Base-by-base conservation (phyloP, 331 rosid genomes). In the Pyracantha coccinea region DNA sequence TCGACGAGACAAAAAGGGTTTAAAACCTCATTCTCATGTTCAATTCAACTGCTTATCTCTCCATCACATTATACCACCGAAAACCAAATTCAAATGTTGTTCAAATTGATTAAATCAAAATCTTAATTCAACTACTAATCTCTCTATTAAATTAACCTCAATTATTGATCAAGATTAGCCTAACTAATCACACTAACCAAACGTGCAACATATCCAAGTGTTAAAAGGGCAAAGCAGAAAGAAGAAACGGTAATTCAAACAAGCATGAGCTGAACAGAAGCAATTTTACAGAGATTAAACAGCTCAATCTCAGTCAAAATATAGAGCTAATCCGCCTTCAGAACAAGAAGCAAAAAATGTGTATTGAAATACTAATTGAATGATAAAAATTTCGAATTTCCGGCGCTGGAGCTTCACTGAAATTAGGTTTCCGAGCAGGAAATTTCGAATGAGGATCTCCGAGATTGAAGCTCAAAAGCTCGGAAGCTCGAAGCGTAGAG, bases 391-490 rank as follows among this genome's bases (percentile, higher is more conserved):
- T 17, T 63, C 45, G 45, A 63, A 2, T 63, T 2, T 19, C 4
- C 32, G 55, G 52, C 45, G 41, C 25, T 29, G 29, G 33, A 71
- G 65, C 16, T 4, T 32, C 35, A 33, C 66, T 32, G 52, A 32
- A 55, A 71, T 71, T 71, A 71, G 75, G 75, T 69, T 45, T n/a
- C 3, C 11, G 19, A n/a, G 31, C 50, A 71, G 21, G 20, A n/a
- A 58, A 29, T 63, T 63, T 20, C 35, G 16, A 63, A 63, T 63
- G 24, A 63, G 44, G 68, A 63, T 63, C 45, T 63, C 44, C 24
- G 1, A 71, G 75, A 32, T 71, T 54, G 23, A 54, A 63, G 68
- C 45, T 29, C n/a, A 31, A 20, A 53, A 13, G 52, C 65, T 53
- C 27, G 21, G 28, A 47, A 27, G 59, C 23, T 52, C 14, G 19